Base-by-base conservation (phyloP, 345 rosid species). In the Arabis hirsuta region DNA sequence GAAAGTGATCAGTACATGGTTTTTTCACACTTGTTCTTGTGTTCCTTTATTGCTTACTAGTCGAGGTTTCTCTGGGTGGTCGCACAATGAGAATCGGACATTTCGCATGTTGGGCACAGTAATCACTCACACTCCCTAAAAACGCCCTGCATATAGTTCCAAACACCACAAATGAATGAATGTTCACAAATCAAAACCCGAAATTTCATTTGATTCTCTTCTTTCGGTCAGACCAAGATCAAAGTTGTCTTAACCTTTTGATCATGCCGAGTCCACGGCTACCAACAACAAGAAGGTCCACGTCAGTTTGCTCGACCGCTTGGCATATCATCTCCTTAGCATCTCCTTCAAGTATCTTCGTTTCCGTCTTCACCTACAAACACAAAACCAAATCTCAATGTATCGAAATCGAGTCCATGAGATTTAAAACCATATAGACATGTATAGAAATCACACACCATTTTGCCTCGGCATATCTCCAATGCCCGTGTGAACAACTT, bases 311-410 rank as follows among this genome's bases (percentile, higher is more conserved):
- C 77, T 94, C 96, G 2, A 85, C 82, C 3, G 87, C 87, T 71
- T 85, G 85, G 64, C 97, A 93, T 9, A 89, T 83, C 90, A 79
- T 82, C 54, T 93, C 95, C 70, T 90, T 89, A 1, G 98, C 81
- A 60, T 91, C 95, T 27, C 98, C 97, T 32, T 79, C 78, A 27
- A 87, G 57, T 22, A 85, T 32, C 78, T 81, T 54, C 10, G 86
- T 86, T 65, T 89, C 88, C 19, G 88, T 86, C 78, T 87, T 85
- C 27, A 89, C 76, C 96, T 88, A 64, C 65, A 69, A 50, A 13
- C 19, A 29, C 14, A 51, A 38, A 7, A 34, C 32, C 50, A 47
- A 22, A 60, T n/a, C 53, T 27, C 54, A 29, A 3, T 45, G 3
- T 19, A 29, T 31, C 43, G 6, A 62, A 29, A 44, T 22, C 32